phyloP scores from a whole-genome alignment of 495 filamentous ascomycete species.

The Cenococcum geophilum region DNA sequence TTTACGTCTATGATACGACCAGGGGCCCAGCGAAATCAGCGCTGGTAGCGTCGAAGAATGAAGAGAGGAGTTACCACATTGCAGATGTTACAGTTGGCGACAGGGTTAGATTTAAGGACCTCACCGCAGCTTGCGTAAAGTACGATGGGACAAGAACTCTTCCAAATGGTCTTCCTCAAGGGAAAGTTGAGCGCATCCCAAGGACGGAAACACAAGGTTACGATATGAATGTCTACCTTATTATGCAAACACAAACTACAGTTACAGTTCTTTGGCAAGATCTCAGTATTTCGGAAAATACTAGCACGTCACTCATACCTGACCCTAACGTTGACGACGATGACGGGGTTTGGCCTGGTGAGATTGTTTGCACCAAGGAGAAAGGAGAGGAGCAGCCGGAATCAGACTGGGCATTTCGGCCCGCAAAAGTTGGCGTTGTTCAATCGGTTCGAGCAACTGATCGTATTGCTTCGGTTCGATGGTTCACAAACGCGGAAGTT shows the following conservation, averaged over 20 bases:
- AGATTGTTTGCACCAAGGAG: slow-evolving; percentile 48
- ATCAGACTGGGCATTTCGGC: slow-evolving; percentile 22
- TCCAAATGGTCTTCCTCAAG: slow-evolving; percentile 14
- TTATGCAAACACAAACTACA: slow-evolving; percentile 43
- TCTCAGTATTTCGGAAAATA: slow-evolving; percentile 44
- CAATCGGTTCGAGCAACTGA: slow-evolving; percentile 51
- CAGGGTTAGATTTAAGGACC: slow-evolving; percentile 50
- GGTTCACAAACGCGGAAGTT: slow-evolving; percentile 46
- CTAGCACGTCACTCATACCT: slow-evolving; percentile 41
- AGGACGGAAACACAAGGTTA: slow-evolving; percentile 48
- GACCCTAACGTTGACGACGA: slow-evolving; percentile 47
- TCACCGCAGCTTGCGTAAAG: slow-evolving; percentile 43
- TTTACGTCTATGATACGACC: slow-evolving; percentile 35
- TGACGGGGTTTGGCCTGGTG: slow-evolving; percentile 55
- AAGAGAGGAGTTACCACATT: slow-evolving; percentile 27
- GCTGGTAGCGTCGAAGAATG: slow-evolving; percentile 17
- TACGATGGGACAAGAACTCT: slow-evolving; percentile 39
- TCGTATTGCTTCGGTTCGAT: slow-evolving; percentile 50
- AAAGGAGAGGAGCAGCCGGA: slow-evolving; percentile 34
- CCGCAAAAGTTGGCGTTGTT: slow-evolving; percentile 52
- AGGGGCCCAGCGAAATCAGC: slow-evolving; percentile 11
- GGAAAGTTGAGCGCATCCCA: slow-evolving; percentile 42
- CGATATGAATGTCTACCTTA: slow-evolving; percentile 52
- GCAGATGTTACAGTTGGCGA: slow-evolving; percentile 40
- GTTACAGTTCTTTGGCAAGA: slow-evolving; percentile 58